A percentile compares a stretch with the other conserved stretches of the same genome.
phyloP scores from a whole-genome alignment of 371 early-diverging fungal species.

The Apophysomyces ossiformis region DNA sequence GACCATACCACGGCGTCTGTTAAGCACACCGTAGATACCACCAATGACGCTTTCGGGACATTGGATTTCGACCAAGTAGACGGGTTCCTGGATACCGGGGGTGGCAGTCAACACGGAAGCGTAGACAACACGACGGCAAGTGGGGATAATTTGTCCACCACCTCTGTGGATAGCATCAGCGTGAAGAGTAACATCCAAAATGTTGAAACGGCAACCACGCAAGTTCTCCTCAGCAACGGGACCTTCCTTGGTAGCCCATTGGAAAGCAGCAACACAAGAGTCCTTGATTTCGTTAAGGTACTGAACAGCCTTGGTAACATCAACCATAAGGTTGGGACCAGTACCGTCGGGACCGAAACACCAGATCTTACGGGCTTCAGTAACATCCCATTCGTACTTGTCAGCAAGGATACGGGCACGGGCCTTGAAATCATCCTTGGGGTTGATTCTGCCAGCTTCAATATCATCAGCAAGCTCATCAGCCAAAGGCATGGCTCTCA shows the following conservation, averaged over 20 bases:
- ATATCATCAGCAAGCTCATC: slow-evolving; percentile 90
- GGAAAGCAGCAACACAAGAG: slow-evolving; percentile 95
- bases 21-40: slow-evolving; percentile 95
- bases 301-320: slow-evolving; percentile 98
- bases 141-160: slow-evolving; percentile 97
- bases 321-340: slow-evolving; percentile 97
- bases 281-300: slow-evolving; percentile 99
- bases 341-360: slow-evolving; percentile 98
- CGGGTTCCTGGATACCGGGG: slow-evolving; percentile 98
- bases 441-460: slow-evolving; percentile 85
- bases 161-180: slow-evolving; percentile 99
- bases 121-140: slow-evolving; percentile 91
- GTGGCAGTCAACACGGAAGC: slow-evolving; percentile 91
- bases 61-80: slow-evolving; percentile 98
- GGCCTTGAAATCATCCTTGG: slow-evolving; percentile 97
- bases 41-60: slow-evolving; percentile 95
- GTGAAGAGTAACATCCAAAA: slow-evolving; percentile 98
- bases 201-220: slow-evolving; percentile 98
- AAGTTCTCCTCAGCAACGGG: slow-evolving; percentile 95
- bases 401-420: slow-evolving; percentile 96
- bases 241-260: slow-evolving; percentile 96
- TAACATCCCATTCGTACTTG: slow-evolving; percentile 93
- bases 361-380: slow-evolving; percentile 99
- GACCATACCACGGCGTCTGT: slow-evolving; percentile 95
- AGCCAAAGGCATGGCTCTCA: slow-evolving; percentile 93